phyloP scores from a whole-genome alignment of 2,329 filamentous ascomycete species.

The Samsoniella hepiali region DNA sequence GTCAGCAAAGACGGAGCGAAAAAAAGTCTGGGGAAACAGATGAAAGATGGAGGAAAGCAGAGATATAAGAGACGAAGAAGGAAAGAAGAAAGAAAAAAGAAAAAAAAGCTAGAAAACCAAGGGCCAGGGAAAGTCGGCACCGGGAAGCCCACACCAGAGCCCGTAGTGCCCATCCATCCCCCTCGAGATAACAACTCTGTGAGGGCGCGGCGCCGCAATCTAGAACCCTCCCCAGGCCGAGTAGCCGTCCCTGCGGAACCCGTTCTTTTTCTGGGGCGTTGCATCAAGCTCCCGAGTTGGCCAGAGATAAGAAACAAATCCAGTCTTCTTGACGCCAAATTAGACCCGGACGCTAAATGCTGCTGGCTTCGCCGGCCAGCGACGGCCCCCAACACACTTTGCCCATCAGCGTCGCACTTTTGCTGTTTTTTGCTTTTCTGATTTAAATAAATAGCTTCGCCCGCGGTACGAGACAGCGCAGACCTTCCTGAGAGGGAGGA shows the following conservation, averaged over 20 bases:
- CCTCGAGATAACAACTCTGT: constrained; percentile 5
- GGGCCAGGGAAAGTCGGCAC: not conserved
- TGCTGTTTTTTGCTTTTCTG: too few relatives aligned
- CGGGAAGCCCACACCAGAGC: not conserved
- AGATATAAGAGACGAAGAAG: not conserved
- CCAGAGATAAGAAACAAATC: constrained; percentile 2
- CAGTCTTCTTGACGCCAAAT: not conserved
- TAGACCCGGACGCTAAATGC: not conserved
- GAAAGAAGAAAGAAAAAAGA: not conserved
- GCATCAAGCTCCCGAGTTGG: not conserved
- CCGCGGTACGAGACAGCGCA: not conserved
- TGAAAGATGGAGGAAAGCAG: not conserved
- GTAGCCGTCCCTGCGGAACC: constrained; percentile 2
- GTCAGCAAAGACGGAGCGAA: not conserved
- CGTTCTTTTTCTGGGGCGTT: not conserved
- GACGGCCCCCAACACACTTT: not conserved
- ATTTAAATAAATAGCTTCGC: too few relatives aligned
- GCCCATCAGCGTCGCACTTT: too few relatives aligned
- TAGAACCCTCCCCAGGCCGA: constrained; percentile 7
- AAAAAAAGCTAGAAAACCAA: not conserved
- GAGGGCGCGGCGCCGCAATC: not conserved
- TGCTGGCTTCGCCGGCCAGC: not conserved
- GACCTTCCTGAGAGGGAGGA: not conserved
- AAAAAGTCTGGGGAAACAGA: constrained; percentile 5
- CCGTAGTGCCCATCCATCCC: not conserved